Percentiles rank a stretch among this genome's conserved stretches.
phyloP scores from a whole-genome alignment of 192 early-diverging fungal genomes.

The Jimgerdemannia flammicorona region DNA sequence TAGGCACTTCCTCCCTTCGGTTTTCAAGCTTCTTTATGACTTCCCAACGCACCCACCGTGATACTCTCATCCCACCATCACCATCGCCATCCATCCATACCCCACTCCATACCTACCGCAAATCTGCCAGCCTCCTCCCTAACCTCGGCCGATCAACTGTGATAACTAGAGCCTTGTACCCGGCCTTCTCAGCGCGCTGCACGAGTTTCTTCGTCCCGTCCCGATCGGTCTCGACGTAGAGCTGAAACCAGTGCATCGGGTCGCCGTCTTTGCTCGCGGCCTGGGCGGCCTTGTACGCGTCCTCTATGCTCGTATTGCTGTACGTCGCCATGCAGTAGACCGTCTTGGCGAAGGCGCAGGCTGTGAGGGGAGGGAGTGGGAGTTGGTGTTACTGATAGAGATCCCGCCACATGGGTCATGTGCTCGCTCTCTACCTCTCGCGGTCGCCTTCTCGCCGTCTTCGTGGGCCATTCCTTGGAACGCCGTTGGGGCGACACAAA shows the following conservation, averaged over 20 bases:
- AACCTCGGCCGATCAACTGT: constrained; percentile 73
- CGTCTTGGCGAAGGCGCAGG: constrained; percentile 35
- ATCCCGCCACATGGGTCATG: background rate
- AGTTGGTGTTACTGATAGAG: background rate
- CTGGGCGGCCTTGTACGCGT: constrained; percentile 36
- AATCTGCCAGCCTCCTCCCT: constrained; percentile 51
- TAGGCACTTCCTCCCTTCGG: no score
- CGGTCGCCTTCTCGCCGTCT: constrained; percentile 65
- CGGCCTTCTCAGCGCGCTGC: constrained; percentile 63
- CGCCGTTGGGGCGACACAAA: constrained; percentile 15
- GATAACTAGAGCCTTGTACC: constrained; percentile 74
- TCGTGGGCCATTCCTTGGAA: constrained; percentile 62
- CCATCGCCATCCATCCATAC: no score
- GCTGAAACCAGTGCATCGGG: constrained; percentile 60
- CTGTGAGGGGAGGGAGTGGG: constrained; percentile 1
- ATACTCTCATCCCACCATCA: no score
- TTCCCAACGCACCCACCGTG: no score
- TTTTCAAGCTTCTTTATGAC: no score
- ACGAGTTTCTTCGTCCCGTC: constrained; percentile 59
- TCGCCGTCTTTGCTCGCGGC: constrained; percentile 28
- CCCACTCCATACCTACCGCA: constrained; percentile 29
- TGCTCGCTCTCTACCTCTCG: constrained; percentile 34
- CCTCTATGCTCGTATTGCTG: constrained; percentile 58
- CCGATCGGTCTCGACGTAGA: constrained; percentile 74
- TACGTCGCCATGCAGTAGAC: constrained; percentile 61